A percentile compares a stretch with the other conserved stretches of the same genome.
Evolutionary conservation across 2,329 filamentous ascomycete species (phyloP).

Genomic region (Sordariomycetes sp.): DNA sequence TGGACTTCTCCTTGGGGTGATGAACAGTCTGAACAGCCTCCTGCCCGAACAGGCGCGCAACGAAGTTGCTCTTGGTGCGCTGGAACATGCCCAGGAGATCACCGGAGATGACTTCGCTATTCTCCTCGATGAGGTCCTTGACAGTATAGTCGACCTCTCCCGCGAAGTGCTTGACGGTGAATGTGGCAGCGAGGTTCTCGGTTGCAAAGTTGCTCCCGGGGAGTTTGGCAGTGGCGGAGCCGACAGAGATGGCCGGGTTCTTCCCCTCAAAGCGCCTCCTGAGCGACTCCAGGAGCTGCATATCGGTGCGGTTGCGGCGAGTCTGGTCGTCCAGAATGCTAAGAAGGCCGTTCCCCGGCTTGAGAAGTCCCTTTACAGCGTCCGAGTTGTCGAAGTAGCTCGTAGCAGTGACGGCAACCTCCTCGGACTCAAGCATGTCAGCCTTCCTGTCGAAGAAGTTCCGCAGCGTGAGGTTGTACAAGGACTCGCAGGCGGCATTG

Average conservation of each 20-base stretch:
- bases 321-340: slow-evolving; percentile 96
- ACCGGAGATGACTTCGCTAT: slow-evolving; percentile 88
- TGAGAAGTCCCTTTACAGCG: slow-evolving; percentile 80
- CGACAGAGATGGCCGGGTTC: slow-evolving; percentile 77
- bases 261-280: slow-evolving; percentile 90
- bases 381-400: slow-evolving; percentile 98
- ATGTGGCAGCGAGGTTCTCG: slow-evolving; percentile 65
- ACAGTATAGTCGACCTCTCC: slow-evolving; percentile 93
- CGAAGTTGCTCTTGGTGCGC: slow-evolving; percentile 76
- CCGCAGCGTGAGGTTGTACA: slow-evolving; percentile 88
- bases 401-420: slow-evolving; percentile 78
- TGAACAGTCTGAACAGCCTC: slow-evolving; percentile 83
- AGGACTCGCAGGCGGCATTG: slow-evolving; percentile 82
- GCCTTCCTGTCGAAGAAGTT: slow-evolving; percentile 94
- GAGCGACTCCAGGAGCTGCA: slow-evolving; percentile 81
- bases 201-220: slow-evolving; percentile 86
- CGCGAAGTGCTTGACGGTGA: slow-evolving; percentile 90
- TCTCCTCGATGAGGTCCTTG: slow-evolving; percentile 81
- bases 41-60: slow-evolving; percentile 87
- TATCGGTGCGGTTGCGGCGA: slow-evolving; percentile 72
- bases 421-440: slow-evolving; percentile 86
- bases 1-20: slow-evolving; percentile 81
- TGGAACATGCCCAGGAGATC: slow-evolving; percentile 92
- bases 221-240: slow-evolving; percentile 59
- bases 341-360: slow-evolving; percentile 81